phyloP scores from a whole-genome alignment of 805 yeast genomes.

The Pichia gijzeniarum region DNA sequence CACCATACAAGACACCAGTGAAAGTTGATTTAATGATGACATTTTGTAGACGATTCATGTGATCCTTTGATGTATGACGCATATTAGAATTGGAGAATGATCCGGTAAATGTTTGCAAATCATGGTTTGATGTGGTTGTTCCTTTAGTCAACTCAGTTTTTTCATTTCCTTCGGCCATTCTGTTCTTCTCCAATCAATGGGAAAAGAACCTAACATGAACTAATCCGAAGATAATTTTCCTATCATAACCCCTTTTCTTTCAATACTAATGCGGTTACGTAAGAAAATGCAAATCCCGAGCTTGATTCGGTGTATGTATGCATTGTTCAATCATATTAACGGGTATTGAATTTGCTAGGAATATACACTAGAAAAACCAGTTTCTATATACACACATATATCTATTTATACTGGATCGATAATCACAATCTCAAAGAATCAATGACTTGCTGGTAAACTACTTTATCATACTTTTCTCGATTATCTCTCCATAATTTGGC shows the following conservation, averaged over 20 bases:
- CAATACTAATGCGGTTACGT: no score
- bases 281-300: no score
- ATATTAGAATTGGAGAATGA: slow-evolving; percentile 16
- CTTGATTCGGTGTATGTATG: no score
- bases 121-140: slow-evolving; percentile 1
- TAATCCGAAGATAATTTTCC: no score
- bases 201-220: no score
- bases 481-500: slow-evolving; percentile 89
- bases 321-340: no score
- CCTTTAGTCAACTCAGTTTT: neutral
- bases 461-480: slow-evolving; percentile 56
- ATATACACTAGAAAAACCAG: no score
- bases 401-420: no score
- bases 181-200: no score
- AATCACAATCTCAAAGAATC: slow-evolving; percentile 4
- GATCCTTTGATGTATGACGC: slow-evolving; percentile 18
- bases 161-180: neutral
- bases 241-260: no score
- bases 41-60: slow-evolving; percentile 22
- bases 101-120: slow-evolving; percentile 15
- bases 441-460: slow-evolving; percentile 57
- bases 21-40: slow-evolving; percentile 29
- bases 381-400: no score
- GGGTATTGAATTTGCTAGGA: no score
- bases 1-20: slow-evolving; percentile 33